Base-by-base conservation (phyloP, 352 stramenopile species). In the Thraustochytrium striatum region DNA sequence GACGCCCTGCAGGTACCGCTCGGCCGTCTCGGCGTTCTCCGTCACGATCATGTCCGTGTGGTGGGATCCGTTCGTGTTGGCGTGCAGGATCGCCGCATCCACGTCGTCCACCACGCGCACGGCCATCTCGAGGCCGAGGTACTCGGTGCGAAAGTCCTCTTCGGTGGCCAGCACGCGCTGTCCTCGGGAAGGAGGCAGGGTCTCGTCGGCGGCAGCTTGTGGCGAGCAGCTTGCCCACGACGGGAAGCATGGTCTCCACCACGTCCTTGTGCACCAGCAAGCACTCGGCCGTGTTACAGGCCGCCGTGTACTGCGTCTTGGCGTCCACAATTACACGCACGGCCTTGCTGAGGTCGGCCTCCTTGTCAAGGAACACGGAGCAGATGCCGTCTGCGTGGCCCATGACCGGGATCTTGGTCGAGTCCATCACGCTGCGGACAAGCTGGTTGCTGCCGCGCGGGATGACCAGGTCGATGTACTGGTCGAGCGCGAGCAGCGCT, bases 401-500 rank as follows among this genome's bases (percentile, higher is more conserved):
- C 11, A 99, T 89, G 38, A 99, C 96, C 1, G 95, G 96, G 69
- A 99, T 98, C 35, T 91, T 88, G 38, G 95, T 98, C 85, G 94
- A 95, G 69, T 92, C 91, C 87, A 98, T 98, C 85, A 99, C 98
- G 85, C 95, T 92, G 36, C 89, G 93, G 36, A 99, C 95, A 78
- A 99, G 93, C 13, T 86, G 87, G 78, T 95, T 95, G 39, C 92
- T 96, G 38, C 96, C 96, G 55, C 96, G 91, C 61, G 96, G 96
- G 84, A 99, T 99, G 78, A 98, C 97, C 80, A 99, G 85, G 83
- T 99, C 96, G 72, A 99, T 98, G 3, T 98, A 91, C 82, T 98
- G 88, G 84, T 98, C 93, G 13, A 98, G 87, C 57, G 89, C 87
- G 36, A 99, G 86, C 73, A 99, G 86, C 81, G 96, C 92, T 7